Evolutionary conservation across 768 basidiomycete genomes (phyloP), one percentile per base, ranked within the genome.

Genomic region (Boletus rubropictus): DNA sequence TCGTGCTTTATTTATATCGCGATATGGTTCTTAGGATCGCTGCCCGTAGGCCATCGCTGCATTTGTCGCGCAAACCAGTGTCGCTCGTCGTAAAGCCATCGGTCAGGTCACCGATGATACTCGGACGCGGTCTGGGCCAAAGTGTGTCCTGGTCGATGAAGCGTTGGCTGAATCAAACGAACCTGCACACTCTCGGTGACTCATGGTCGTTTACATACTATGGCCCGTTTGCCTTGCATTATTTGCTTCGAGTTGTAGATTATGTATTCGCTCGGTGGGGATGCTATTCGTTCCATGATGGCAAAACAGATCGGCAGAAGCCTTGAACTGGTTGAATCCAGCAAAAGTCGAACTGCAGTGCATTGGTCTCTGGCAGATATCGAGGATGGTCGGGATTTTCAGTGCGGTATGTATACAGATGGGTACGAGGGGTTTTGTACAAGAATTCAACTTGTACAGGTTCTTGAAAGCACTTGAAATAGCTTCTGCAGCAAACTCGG

Each of bases 31-130:
- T 38, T 14, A 34, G 21, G 15, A 25, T 7, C 29, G 10, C 21
- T n/a, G n/a, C 12, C 7, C 28, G 22, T 37, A 72, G 70, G 68
- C 72, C 7, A 20, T 72, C 9, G 60, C 44, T 29, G 60, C 50
- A 4, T 61, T 72, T 7, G 59, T 72, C 25, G 57, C 50, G 17
- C 71, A 72, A 42, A 64, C 67, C 15, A 56, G 58, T 18, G 40
- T 58, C 15, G 59, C 55, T 12, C 61, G 70, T 36, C 62, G 51
- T 10, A 58, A 63, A 43, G 71, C 65, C n/a, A 33, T 72, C 3
- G 49, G 46, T 21, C 56, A 60, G 41, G 55, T 49, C 7, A 31
- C 52, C 5, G 38, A n/a, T 9, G 32, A 42, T 12, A 3, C 41
- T 22, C 55, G 54, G 31, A 14, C 39, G 14, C 11, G 12, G 22